Evolutionary conservation across 768 basidiomycete species (phyloP).

Genomic region (Naganishia vaughanmartiniae): DNA sequence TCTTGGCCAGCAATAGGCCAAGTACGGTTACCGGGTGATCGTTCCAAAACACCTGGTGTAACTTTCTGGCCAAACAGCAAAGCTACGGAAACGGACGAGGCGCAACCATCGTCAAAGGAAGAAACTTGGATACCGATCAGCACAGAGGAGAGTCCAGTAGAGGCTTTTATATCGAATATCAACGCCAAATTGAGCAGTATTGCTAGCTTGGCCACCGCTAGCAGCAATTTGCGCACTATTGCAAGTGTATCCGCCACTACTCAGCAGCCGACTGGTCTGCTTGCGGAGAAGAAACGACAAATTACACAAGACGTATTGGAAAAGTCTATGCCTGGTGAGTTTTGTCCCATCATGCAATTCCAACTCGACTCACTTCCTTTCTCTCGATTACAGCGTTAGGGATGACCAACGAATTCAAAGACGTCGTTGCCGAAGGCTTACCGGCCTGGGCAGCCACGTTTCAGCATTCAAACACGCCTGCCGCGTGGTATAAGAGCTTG

Average conservation of each 20-base stretch:
- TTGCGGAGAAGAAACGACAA: neutral
- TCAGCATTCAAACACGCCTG: constrained; percentile 9
- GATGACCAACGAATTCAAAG: constrained; percentile 12
- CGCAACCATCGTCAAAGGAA: neutral
- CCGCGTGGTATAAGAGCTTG: constrained; percentile 5
- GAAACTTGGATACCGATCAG: neutral
- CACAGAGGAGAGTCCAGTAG: constrained; percentile 14
- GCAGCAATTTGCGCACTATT: neutral
- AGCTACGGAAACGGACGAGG: neutral
- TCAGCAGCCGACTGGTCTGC: neutral
- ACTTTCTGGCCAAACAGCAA: constrained; percentile 4
- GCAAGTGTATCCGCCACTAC: neutral
- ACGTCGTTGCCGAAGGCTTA: constrained; percentile 16
- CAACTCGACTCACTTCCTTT: neutral
- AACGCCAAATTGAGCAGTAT: constrained; percentile 24
- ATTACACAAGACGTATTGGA: neutral
- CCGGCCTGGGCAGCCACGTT: constrained; percentile 19
- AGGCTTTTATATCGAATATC: constrained; percentile 20
- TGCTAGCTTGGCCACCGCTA: constrained; percentile 16
- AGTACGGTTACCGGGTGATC: neutral
- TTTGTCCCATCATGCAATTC: no score
- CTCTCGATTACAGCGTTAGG: constrained; percentile 2
- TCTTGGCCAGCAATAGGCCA: constrained; percentile 11
- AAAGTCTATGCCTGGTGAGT: constrained; percentile 21
- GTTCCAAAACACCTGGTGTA: neutral